Evolutionary conservation across 306 rosid genomes (phyloP).

Genomic region (Dryas alaskensis): DNA sequence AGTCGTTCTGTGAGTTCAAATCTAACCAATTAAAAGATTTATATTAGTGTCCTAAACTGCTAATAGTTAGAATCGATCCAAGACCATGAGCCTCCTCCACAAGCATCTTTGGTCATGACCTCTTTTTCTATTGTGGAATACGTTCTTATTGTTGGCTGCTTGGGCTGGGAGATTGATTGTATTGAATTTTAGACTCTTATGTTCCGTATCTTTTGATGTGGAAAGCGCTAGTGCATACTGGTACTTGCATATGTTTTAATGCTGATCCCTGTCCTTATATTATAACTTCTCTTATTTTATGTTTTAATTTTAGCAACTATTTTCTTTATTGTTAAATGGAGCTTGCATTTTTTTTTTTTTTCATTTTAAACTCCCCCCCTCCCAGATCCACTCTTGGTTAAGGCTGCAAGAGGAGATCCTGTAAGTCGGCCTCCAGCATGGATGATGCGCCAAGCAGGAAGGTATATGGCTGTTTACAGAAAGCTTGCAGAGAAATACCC

Average conservation of each 20-base stretch:
- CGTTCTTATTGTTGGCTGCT: neutral
- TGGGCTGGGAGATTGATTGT: neutral
- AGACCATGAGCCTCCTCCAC: neutral
- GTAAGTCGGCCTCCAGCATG: conserved; percentile 96
- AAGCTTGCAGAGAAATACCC: conserved; percentile 96
- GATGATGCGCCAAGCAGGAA: conserved; percentile 99
- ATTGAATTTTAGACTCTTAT: neutral
- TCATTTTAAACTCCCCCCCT: conserved; percentile 4
- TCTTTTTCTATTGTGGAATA: neutral
- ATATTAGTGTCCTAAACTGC: neutral
- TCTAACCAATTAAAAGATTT: neutral
- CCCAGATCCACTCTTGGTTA: conserved; percentile 86
- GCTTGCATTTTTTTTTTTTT: neutral
- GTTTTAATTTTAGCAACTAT: neutral
- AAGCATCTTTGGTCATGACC: neutral
- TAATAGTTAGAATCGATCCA: neutral
- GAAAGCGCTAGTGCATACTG: neutral
- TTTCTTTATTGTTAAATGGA: neutral
- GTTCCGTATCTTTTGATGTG: neutral
- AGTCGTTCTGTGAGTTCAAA: neutral
- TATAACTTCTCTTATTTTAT: neutral
- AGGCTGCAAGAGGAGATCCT: conserved; percentile 91
- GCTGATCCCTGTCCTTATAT: neutral
- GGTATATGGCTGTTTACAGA: conserved; percentile 94
- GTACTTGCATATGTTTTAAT: neutral